phyloP scores from a whole-genome alignment of 352 stramenopile species.

The Globisporangium yorkense region DNA sequence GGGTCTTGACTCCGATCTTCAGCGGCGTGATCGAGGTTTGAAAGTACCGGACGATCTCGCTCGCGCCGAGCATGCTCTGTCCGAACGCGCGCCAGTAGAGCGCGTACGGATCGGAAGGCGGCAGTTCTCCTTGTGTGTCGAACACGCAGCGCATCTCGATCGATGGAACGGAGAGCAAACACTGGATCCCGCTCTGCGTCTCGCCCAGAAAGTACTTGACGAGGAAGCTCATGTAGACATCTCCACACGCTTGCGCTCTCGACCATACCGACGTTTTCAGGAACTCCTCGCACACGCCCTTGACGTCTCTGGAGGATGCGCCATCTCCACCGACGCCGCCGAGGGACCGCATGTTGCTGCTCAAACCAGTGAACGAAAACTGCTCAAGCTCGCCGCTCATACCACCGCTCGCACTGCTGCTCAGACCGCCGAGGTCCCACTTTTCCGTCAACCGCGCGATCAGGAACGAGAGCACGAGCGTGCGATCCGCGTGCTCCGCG shows the following conservation, averaged over 20 bases:
- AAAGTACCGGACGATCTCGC: conserved; percentile 61
- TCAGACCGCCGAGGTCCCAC: conserved; percentile 51
- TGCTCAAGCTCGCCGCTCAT: conserved; percentile 20
- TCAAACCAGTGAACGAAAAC: conserved; percentile 55
- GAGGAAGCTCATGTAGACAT: conserved; percentile 77
- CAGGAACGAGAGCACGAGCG: conserved; percentile 73
- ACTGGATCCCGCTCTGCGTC: conserved; percentile 33
- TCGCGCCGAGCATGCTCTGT: conserved; percentile 60
- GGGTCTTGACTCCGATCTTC: conserved; percentile 39
- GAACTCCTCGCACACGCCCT: conserved; percentile 51
- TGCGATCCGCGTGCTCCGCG: conserved; percentile 62
- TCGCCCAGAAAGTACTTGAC: conserved; percentile 63
- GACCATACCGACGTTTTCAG: conserved; percentile 47
- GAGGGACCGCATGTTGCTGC: conserved; percentile 32
- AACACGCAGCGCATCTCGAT: conserved; percentile 64
- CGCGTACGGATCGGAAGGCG: conserved; percentile 9
- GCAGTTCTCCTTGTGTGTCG: conserved; percentile 8
- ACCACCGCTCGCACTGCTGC: conserved; percentile 2
- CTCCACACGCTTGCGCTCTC: conserved; percentile 38
- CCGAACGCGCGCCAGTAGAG: conserved; percentile 77
- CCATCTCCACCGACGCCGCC: conserved; percentile 3
- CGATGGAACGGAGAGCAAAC: conserved; percentile 38
- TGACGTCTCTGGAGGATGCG: conserved; percentile 6
- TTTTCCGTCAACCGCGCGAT: conserved; percentile 72
- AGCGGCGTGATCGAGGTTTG: conserved; percentile 41